Evolutionary conservation across 2,329 filamentous ascomycete species (phyloP).

Genomic region (Teratosphaeria gauchensis): DNA sequence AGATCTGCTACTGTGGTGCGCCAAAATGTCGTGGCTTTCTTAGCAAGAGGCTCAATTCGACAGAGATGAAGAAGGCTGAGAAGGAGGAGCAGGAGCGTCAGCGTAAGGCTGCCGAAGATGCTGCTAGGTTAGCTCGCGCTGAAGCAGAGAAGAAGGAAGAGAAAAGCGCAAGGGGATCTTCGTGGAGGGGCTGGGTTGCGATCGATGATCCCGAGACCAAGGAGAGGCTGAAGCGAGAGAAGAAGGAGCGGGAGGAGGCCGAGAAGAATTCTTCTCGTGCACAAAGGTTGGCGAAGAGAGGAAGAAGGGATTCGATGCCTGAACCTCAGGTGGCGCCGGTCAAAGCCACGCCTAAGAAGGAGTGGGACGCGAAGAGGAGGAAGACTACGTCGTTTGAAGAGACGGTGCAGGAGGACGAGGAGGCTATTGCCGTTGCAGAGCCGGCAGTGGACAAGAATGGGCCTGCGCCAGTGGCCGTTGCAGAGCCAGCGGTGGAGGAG

Average conservation of each 20-base stretch:
- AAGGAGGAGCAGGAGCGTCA: slow-evolving; percentile 19
- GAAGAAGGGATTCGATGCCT: slow-evolving; percentile 3
- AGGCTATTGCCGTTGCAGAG: background rate
- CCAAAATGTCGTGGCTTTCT: slow-evolving; percentile 52
- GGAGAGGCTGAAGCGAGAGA: slow-evolving; percentile 18
- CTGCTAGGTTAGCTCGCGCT: slow-evolving; percentile 20
- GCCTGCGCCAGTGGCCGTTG: background rate
- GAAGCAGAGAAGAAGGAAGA: slow-evolving; percentile 18
- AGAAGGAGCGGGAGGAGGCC: slow-evolving; percentile 18
- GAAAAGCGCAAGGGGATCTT: slow-evolving; percentile 15
- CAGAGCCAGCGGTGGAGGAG: background rate
- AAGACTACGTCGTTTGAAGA: slow-evolving; percentile 4
- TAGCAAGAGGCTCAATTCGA: slow-evolving; percentile 21
- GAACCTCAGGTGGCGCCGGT: slow-evolving; percentile 1
- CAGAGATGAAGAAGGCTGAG: slow-evolving; percentile 20
- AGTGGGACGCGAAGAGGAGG: slow-evolving; percentile 4
- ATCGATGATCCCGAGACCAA: slow-evolving; percentile 22
- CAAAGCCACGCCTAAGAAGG: background rate
- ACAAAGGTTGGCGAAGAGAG: slow-evolving; percentile 15
- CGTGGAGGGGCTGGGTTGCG: slow-evolving; percentile 23
- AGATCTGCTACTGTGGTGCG: slow-evolving; percentile 54
- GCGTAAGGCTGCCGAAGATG: slow-evolving; percentile 17
- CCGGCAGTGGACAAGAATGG: background rate
- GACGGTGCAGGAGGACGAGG: background rate
- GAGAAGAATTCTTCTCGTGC: slow-evolving; percentile 20